Percentiles rank a stretch among this genome's conserved stretches.
Conservation (phyloP, 208 protist species). For the Leishmania aethiopica region DNA sequence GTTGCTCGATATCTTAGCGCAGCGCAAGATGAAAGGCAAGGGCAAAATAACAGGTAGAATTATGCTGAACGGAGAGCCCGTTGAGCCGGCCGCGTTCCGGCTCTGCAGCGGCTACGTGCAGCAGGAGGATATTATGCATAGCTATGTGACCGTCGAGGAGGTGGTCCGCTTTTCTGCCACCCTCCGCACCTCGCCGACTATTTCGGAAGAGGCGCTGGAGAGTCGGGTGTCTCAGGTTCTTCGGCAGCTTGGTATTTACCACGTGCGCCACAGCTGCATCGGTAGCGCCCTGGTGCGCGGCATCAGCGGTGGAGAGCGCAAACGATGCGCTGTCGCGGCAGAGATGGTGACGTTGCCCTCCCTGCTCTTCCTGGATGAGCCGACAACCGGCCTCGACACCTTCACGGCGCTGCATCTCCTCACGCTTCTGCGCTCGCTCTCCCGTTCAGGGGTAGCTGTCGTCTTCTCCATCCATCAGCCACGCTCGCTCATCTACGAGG, state of each 20-base stretch:
- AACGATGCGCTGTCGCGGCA: conserved; percentile 68
- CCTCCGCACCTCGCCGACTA: conserved; percentile 48
- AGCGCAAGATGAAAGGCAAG: conserved; percentile 23
- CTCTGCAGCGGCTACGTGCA: conserved; percentile 73
- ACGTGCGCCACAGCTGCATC: conserved; percentile 48
- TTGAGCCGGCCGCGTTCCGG: conserved; percentile 34
- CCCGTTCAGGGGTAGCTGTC: conserved; percentile 46
- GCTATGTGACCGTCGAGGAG: conserved; percentile 74
- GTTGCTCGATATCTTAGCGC: conserved; percentile 76
- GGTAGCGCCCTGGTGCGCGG: conserved; percentile 54
- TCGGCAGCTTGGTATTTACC: conserved; percentile 53
- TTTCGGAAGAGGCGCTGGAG: conserved; percentile 24
- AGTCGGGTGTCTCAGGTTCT: conserved; percentile 20
- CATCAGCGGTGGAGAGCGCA: conserved; percentile 79
- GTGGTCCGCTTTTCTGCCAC: conserved; percentile 65
- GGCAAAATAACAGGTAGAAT: conserved; percentile 46
- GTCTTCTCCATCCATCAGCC: conserved; percentile 85
- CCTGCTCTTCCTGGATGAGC: conserved; percentile 81
- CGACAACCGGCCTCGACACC: conserved; percentile 87
- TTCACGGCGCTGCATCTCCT: conserved; percentile 72
- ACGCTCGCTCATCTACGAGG: conserved; percentile 50
- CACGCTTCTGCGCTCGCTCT: conserved; percentile 49
- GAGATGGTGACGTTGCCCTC: conserved; percentile 68
- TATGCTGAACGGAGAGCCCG: conserved; percentile 45
- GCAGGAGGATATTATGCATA: conserved; percentile 79